Base-by-base conservation (phyloP, 2,329 filamentous ascomycete genomes). In the Cercospora sesami region DNA sequence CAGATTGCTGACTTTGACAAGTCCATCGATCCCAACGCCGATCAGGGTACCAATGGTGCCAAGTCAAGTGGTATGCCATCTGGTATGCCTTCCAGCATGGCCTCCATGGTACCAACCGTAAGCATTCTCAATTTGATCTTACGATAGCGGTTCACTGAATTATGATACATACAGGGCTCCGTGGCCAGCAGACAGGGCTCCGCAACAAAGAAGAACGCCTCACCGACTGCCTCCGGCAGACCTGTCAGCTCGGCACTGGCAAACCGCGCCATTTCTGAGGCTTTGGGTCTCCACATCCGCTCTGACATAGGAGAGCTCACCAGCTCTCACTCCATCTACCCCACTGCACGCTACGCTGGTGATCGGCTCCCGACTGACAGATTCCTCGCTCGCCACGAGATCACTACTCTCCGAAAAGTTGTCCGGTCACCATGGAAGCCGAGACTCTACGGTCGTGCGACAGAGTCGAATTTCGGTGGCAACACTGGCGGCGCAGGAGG, bases 41-140 rank as follows among this genome's bases (percentile, higher is more conserved):
- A 63, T 45, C 60, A 63, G 33, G 60, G 60, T 30, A 63, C 26
- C 42, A 45, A 63, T 36, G 60, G 60, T 16, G 36, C 18, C 42
- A 59, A 18, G 23, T 18, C 42, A 18, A 33, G 42, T 33, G 18
- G 23, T 10, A 21, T 23, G 16, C 36, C 36, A 39, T 39, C 36
- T 39, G 36, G 36, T 39, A 39, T 39, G 36, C 36, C 36, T n/a
- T n/a, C 36, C 5, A 6, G 36, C 16, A 39, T 39, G 21, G n/a
- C 16, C n/a, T 33, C 28, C 26, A 26, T 59, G 28, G 31, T 33
- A 8, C 55, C 55, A 18, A 59, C 55, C 3, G 55, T 59, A n/a
- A 59, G 55, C 9, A 16, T 12, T 18, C 14, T 28, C 42, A 63
- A 23, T 31, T 16, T 26, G 14, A 45, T 61, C 21, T 12, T 18